Percentiles rank a stretch among this genome's conserved stretches.
Conservation (phyloP, 768 basidiomycete species). For the Phlebiopsis gigantea region DNA sequence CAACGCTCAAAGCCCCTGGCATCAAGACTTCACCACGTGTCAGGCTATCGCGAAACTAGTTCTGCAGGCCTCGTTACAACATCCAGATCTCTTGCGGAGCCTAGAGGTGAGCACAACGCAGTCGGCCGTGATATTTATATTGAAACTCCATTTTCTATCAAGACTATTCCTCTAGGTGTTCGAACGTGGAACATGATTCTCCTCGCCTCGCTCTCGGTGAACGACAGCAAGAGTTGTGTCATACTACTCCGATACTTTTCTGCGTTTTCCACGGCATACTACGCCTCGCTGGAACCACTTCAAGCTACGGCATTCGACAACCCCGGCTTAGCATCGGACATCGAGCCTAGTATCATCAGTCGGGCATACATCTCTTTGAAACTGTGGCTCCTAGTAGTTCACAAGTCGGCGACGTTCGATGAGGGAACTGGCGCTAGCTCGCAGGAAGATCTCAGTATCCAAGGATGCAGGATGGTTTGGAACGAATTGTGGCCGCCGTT, state of each 20-base stretch:
- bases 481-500: conserved; percentile 76
- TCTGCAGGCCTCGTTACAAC: conserved; percentile 41
- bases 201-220: conserved; percentile 42
- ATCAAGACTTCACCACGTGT: conserved; percentile 49
- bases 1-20: conserved; percentile 37
- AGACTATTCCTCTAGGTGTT: conserved; percentile 26
- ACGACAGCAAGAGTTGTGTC: conserved; percentile 32
- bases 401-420: conserved; percentile 21
- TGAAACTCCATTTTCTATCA: neutral
- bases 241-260: conserved; percentile 46
- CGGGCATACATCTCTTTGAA: conserved; percentile 66
- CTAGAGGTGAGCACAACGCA: conserved; percentile 25
- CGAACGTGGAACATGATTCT: conserved; percentile 65
- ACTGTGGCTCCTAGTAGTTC: conserved; percentile 61
- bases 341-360: conserved; percentile 44
- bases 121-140: neutral
- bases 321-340: conserved; percentile 38
- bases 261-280: conserved; percentile 44
- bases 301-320: conserved; percentile 25
- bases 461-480: conserved; percentile 46
- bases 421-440: conserved; percentile 5
- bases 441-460: conserved; percentile 10
- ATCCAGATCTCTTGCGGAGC: conserved; percentile 36
- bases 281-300: conserved; percentile 37
- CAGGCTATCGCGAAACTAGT: conserved; percentile 49